Evolutionary conservation across 345 rosid species (phyloP).

Genomic region (Syzygium grande): DNA sequence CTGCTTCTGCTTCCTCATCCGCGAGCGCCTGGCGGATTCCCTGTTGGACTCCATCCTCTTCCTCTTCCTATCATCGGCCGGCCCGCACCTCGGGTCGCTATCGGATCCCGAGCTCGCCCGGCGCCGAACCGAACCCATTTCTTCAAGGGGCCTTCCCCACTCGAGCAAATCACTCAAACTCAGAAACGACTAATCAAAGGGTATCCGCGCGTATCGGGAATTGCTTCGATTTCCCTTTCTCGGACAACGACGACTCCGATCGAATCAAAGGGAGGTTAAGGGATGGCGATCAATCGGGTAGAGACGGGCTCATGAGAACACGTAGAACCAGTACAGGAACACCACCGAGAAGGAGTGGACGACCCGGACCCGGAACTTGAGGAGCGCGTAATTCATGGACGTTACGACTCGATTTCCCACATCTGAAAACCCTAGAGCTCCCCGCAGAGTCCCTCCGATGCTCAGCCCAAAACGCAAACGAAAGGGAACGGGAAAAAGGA

Average conservation of each 20-base stretch:
- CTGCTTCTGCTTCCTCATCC: slow-evolving; percentile 75
- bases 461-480: background rate
- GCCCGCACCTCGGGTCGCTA: slow-evolving; percentile 26
- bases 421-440: background rate
- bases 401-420: slow-evolving; percentile 9
- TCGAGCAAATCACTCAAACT: background rate
- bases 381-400: slow-evolving; percentile 48
- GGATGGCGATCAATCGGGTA: background rate
- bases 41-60: slow-evolving; percentile 88
- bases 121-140: slow-evolving; percentile 34
- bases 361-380: slow-evolving; percentile 68
- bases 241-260: background rate
- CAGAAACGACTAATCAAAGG: background rate
- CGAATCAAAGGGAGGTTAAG: background rate
- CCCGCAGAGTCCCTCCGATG: background rate
- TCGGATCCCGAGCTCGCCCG: slow-evolving; percentile 59
- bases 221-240: background rate
- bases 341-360: slow-evolving; percentile 91
- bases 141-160: background rate
- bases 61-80: slow-evolving; percentile 69
- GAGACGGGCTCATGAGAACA: slow-evolving; percentile 42
- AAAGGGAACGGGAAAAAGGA: background rate
- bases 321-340: slow-evolving; percentile 90
- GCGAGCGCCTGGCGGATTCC: slow-evolving; percentile 79
- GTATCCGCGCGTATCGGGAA: background rate